Evolutionary conservation across 306 rosid species (phyloP), one percentile per base, ranked within the genome.

Genomic region (Cicer bijugum): DNA sequence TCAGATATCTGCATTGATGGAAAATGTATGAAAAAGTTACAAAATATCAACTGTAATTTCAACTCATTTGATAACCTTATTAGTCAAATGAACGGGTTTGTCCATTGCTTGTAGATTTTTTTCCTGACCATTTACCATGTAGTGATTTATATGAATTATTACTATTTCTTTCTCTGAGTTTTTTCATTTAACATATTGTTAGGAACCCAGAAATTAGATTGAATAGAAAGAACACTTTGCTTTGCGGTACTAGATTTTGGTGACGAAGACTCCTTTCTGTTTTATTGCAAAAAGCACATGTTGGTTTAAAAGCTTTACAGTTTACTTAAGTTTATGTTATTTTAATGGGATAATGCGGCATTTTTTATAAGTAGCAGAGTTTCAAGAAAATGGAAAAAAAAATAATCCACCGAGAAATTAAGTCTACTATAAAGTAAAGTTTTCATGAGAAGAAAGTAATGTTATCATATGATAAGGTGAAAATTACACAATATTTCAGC

Each of bases 1-100:
- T 90, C 86, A 62, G 90, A 82, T 60, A 95, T 95, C 99, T 95
- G 91, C 75, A 58, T 69, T 53, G 82, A 79, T 44, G 72, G 72
- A 55, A 69, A 70, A 19, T 42, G 67, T 16, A 28, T 59, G 38
- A 42, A 66, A 68, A 15, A 16, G 35, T 17, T 40, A 42, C 50
- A 63, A 39, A 9, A 9, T 9, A 42, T 63, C 35, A 63, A 63
- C 23, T 4, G 50, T 63, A 48, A 40, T 14, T 61, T 61, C 23
- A 14, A 20, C 28, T 57, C 39, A 61, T 61, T 60, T 37, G 46
- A 12, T 6, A 38, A 23, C 63, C 63, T 57, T 23, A 56, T 4
- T 56, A 23, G 39, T 56, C 8, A 20, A 50, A 50, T 8, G 14
- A 12, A n/a, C 7, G 2, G 17, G 12, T 46, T 46, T 46, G 53